Base-by-base conservation (phyloP, 2,329 filamentous ascomycete species). In the Dactylellina sp. region DNA sequence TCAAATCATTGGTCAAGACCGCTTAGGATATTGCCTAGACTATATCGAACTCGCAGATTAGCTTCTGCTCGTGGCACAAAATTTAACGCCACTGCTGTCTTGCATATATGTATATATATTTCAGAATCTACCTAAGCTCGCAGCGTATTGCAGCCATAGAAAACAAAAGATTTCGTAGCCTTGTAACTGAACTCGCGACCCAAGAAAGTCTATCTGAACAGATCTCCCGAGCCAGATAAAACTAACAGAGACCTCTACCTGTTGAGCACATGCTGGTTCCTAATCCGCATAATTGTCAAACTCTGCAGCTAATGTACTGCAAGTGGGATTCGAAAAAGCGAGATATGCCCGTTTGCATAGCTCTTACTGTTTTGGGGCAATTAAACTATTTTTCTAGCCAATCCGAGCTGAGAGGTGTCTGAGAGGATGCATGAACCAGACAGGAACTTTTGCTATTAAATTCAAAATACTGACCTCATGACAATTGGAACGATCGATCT, bases 1-100 rank as follows among this genome's bases (percentile, higher is more conserved):
- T 95, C 80, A 87, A 89, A 42, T 85, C 85, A 77, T 84, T 91
- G 78, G 89, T 93, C 76, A 85, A 87, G 83, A 89, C 89, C 82
- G 84, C 84, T 20, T 85, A 80, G 76, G 62, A 50, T 66, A 40
- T 50, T 44, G 49, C 20, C 28, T 4, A 4, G 28, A 50, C 32
- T 50, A 57, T 47, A 46, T 66, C 52, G 20, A 57, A 57, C 40
- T 28, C 39, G 53, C 63, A 50, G 44, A 52, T 24, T 25, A 1
- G 22, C 40, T 46, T 68, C 63, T 68, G 62, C 44, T 68, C 37
- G 55, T 68, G 53, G 55, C 53, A 49, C 47, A 1, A 25, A 22
- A 22, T 25, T 24, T 16, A 42, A n/a, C 22, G 53, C 47, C 53
- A 60, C 49, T 46, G 46, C 52, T 68, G 49, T 60, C 53, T 60